Evolutionary conservation across 2,329 filamentous ascomycete species (phyloP).

Genomic region (Aureobasidium sp.): DNA sequence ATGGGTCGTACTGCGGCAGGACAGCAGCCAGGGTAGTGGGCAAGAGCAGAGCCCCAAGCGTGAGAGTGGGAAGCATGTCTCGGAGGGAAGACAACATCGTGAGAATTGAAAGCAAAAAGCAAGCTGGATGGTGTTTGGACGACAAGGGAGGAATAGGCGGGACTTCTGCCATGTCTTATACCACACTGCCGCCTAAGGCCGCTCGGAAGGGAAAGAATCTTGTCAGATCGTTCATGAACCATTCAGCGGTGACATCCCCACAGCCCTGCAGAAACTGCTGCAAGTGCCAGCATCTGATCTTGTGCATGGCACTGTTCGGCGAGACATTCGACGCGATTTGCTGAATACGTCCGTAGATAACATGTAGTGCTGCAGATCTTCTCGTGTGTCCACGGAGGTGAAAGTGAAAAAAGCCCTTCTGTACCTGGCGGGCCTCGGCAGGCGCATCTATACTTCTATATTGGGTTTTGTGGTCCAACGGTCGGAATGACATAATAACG

Average conservation of each 20-base stretch:
- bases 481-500: neutral
- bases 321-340: neutral
- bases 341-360: neutral
- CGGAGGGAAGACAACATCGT: neutral
- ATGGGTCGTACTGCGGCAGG: conserved; percentile 22
- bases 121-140: too few species aligned
- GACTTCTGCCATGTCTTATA: neutral
- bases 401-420: neutral
- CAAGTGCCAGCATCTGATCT: neutral
- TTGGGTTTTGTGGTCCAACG: neutral
- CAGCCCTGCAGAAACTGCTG: neutral
- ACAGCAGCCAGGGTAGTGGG: neutral
- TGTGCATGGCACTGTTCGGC: neutral
- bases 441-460: neutral
- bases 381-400: neutral
- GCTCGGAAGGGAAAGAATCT: neutral
- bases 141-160: too few species aligned
- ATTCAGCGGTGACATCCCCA: neutral
- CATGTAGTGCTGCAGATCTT: neutral
- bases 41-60: neutral
- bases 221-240: neutral
- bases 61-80: neutral
- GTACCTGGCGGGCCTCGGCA: neutral
- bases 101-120: neutral
- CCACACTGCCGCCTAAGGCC: too few species aligned